Conservation (phyloP, 495 filamentous ascomycete species). For the Coniosporium apollinis region DNA sequence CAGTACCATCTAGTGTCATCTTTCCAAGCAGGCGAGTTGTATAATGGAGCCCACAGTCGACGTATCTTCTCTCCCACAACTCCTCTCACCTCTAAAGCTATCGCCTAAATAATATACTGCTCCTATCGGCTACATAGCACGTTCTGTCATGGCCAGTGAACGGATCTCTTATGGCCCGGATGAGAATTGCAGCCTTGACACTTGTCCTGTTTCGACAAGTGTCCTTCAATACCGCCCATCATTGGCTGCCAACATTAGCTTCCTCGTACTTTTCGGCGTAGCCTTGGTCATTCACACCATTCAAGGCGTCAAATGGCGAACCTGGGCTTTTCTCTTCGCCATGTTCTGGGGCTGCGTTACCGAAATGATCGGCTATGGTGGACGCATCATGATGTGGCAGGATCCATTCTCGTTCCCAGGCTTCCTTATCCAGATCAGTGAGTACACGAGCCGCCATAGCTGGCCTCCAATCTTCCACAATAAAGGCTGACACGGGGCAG, state of each 20-base stretch:
- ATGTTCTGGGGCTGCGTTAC: slow-evolving; percentile 22
- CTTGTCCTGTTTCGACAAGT: not conserved
- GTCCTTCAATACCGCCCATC: slow-evolving; percentile 2
- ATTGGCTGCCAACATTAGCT: slow-evolving; percentile 2
- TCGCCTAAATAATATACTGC: not conserved
- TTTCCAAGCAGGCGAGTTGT: not conserved
- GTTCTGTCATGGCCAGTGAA: not conserved
- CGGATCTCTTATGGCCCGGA: slow-evolving; percentile 1
- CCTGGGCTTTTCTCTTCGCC: slow-evolving; percentile 26
- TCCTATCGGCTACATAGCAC: not conserved
- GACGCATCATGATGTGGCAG: slow-evolving; percentile 21
- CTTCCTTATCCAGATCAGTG: slow-evolving; percentile 22
- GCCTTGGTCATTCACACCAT: not conserved
- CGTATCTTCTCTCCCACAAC: not conserved
- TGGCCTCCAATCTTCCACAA: slow-evolving; percentile 27
- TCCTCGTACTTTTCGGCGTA: slow-evolving; percentile 2
- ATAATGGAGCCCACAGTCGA: not conserved
- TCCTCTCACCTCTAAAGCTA: not conserved
- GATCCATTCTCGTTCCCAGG: slow-evolving; percentile 22
- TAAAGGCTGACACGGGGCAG: slow-evolving; percentile 1
- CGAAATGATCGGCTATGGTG: slow-evolving; percentile 29
- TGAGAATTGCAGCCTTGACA: slow-evolving; percentile 1
- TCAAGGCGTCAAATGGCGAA: slow-evolving; percentile 8
- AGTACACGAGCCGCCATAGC: not conserved
- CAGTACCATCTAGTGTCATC: not conserved